A percentile compares a stretch with the other conserved stretches of the same genome.
Evolutionary conservation across 1,139 yeast genomes (phyloP).

Genomic region (Magnusiomyces ingens): DNA sequence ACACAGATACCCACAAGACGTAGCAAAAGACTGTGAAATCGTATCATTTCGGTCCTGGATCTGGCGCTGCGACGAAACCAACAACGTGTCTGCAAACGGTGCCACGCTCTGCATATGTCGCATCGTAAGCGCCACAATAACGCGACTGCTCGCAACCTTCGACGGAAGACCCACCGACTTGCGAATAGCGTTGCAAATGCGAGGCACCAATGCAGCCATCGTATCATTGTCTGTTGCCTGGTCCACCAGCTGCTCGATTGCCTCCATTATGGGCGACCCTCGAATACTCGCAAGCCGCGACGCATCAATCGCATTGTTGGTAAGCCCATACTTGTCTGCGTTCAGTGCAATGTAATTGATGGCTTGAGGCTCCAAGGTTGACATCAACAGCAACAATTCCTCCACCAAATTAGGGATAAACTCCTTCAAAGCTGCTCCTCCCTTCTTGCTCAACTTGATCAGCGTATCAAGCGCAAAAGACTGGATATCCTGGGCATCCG

Average conservation of each 20-base stretch:
- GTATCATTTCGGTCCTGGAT: conserved; percentile 66
- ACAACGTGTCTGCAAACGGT: conserved; percentile 57
- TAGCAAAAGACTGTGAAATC: conserved; percentile 68
- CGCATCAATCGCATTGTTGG: conserved; percentile 66
- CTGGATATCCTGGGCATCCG: conserved; percentile 82
- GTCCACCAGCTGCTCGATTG: conserved; percentile 65
- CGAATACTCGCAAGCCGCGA: conserved; percentile 69
- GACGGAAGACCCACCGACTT: conserved; percentile 86
- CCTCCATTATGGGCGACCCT: conserved; percentile 83
- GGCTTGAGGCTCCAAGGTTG: conserved; percentile 87
- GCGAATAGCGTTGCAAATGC: conserved; percentile 45
- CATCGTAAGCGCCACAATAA: conserved; percentile 57
- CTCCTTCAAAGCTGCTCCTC: conserved; percentile 54
- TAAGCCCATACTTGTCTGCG: conserved; percentile 80
- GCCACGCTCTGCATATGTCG: conserved; percentile 49
- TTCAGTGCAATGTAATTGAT: conserved; percentile 79
- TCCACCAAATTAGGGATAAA: conserved; percentile 65
- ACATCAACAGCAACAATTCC: conserved; percentile 64
- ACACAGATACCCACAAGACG: conserved; percentile 73
- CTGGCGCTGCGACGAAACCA: conserved; percentile 53
- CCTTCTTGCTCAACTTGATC: conserved; percentile 57
- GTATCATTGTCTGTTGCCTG: conserved; percentile 34
- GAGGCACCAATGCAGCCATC: conserved; percentile 48
- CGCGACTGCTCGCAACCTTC: conserved; percentile 78
- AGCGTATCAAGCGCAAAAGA: conserved; percentile 69